Base-by-base conservation (phyloP, 768 basidiomycete genomes). In the Phylloporus scabripes region DNA sequence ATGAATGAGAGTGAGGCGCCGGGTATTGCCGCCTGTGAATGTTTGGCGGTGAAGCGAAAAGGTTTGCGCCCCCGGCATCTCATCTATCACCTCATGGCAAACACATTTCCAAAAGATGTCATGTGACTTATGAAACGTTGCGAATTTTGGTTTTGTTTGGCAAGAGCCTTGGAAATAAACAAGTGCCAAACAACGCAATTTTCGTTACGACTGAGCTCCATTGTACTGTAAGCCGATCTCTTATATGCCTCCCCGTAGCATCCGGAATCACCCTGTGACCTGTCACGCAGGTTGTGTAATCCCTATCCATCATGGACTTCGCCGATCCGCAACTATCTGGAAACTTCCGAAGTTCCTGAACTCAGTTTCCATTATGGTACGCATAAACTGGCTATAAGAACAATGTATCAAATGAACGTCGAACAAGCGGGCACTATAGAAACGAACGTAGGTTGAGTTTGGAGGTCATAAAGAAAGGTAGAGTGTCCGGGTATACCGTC, bases 391-490 rank as follows among this genome's bases (percentile, higher is more conserved):
- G 38, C 40, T 17, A 24, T 28, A 38, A 40, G 26, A 40, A 6
- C 14, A 29, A 28, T 33, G 23, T 52, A 46, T 21, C 46, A 45
- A 60, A 60, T 29, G 61, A 63, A 53, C 53, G 61, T 38, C 49
- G n/a, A 46, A 40, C 48, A 45, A 50, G 52, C 28, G 45, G 44
- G 24, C 37, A 50, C 44, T 46, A 42, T 15, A 39, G 38, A 56
- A 62, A 62, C 42, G 61, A 62, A 43, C 60, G 61, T 56, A 51
- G 41, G 48, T 48, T 18, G 50, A 23, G 32, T 9, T 36, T 45
- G 40, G 32, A 12, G 37, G 45, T 11, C 52, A 54, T 59, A 50
- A 47, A 55, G 45, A 56, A 41, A 37, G 36, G n/a, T 42, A 23
- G 36, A 51, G 43, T 15, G 45, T 59, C 49, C 47, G 59, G 59